phyloP scores from a whole-genome alignment of 495 filamentous ascomycete species.

The Penicillium pulvis region DNA sequence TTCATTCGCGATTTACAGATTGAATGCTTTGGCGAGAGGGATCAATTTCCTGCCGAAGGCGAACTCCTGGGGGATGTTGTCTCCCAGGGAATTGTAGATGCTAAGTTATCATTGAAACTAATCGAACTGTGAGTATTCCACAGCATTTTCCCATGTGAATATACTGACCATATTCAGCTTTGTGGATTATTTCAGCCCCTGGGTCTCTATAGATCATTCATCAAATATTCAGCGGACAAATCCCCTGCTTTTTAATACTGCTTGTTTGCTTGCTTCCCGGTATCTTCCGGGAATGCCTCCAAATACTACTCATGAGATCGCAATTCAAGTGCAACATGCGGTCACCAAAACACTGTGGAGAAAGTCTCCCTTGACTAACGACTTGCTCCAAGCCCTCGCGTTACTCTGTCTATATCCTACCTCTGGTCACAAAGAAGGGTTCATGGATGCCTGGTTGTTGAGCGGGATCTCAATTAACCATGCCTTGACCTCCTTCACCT shows the following conservation, averaged over 20 bases:
- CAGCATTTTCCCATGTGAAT: not conserved
- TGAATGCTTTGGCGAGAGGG: constrained; percentile 38
- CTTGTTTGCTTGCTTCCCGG: constrained; percentile 43
- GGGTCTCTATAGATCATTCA: constrained; percentile 38
- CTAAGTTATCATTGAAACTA: constrained; percentile 39
- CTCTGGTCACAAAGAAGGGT: constrained; percentile 37
- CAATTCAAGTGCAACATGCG: constrained; percentile 39
- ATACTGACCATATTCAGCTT: constrained; percentile 31
- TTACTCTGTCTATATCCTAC: constrained; percentile 42
- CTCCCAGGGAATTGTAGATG: constrained; percentile 38
- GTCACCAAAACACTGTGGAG: constrained; percentile 39
- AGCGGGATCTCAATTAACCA: constrained; percentile 47
- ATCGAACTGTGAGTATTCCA: constrained; percentile 35
- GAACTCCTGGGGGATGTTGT: constrained; percentile 33
- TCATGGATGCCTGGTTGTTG: constrained; percentile 46
- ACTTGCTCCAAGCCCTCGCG: constrained; percentile 40
- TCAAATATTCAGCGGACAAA: constrained; percentile 32
- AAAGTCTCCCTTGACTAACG: constrained; percentile 35
- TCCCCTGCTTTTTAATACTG: constrained; percentile 43
- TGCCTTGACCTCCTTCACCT: constrained; percentile 37
- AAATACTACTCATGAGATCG: constrained; percentile 35
- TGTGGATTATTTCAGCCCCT: constrained; percentile 40
- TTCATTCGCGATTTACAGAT: constrained; percentile 41
- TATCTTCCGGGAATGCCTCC: constrained; percentile 39
- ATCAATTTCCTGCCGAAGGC: constrained; percentile 24